These are phyloP conservation scores for Phaseolus coccineus DNA, from an alignment of 331 rosid genomes.

Conservation along the genomic window DNA sequence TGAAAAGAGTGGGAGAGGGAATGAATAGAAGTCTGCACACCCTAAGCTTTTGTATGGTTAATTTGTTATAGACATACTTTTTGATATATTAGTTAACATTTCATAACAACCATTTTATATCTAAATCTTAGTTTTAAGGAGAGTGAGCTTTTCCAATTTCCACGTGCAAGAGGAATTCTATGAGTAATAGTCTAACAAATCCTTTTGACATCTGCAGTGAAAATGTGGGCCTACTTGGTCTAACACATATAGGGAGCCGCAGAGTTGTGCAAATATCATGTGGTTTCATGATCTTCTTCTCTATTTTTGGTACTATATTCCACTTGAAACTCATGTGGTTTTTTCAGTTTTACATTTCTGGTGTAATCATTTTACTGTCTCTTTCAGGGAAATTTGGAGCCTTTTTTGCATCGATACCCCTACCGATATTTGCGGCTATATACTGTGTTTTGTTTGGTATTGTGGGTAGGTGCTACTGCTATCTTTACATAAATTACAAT, in stretches of 20 bases:
- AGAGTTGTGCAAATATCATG: constrained; percentile 92
- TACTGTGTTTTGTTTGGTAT: constrained; percentile 85
- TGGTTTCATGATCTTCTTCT: constrained; percentile 90
- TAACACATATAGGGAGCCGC: constrained; percentile 94
- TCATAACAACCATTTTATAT: neutral
- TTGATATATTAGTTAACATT: neutral
- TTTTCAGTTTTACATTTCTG: constrained; percentile 8
- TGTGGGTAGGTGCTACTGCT: constrained; percentile 70
- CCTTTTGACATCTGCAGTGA: constrained; percentile 63
- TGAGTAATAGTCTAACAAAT: neutral
- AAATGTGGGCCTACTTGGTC: constrained; percentile 93
- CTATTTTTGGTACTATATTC: constrained; percentile 74
- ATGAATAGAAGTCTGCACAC: neutral
- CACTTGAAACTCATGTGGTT: neutral
- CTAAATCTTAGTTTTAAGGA: neutral
- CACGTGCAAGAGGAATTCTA: neutral
- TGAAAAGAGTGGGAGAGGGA: no score
- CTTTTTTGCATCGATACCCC: constrained; percentile 92
- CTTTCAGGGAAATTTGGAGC: constrained; percentile 95
- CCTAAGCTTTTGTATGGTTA: constrained; percentile 11
- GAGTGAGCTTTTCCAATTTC: neutral
- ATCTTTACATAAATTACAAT: neutral
- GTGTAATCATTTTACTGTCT: constrained; percentile 33
- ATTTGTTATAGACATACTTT: neutral
- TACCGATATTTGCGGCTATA: constrained; percentile 86